Base-by-base conservation (phyloP, 306 rosid genomes). In the Vigna radiata region DNA sequence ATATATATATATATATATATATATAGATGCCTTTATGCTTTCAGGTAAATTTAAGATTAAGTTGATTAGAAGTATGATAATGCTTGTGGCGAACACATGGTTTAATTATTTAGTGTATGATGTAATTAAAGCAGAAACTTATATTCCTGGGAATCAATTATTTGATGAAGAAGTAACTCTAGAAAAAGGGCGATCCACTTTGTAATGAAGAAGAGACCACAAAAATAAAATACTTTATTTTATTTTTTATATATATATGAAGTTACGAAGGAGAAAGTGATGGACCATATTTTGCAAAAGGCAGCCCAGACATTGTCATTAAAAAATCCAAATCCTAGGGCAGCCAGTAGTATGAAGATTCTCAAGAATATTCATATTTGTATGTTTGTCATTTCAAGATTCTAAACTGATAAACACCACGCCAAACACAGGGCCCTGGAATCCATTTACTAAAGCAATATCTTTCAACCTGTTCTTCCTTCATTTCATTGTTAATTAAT, bases 361-460 rank as follows among this genome's bases (percentile, higher is more conserved):
- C 86, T 77, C 36, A 36, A 18, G 43, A 58, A 77, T 78, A 72
- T 72, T 72, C 86, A 82, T 72, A 19, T 77, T 65, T 72, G 75
- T 47, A 70, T 66, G 79, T 82, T 33, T 44, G 44, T 72, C 27
- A 47, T 82, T 77, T 59, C 70, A 66, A 82, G 79, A 82, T 82
- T 77, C 79, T 47, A 65, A 56, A 63, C 14, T 29, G 67, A 82
- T 82, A 77, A 72, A 64, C 82, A 66, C 72, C 75, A 77, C 33
- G 21, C 25, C 70, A 70, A 68, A 70, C 68, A 67, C 33, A 72
- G 55, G 82, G 82, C 21, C 72, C 76, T 39, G 21, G 62, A 66
- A 72, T 72, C 82, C 79, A 73, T 72, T 48, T 47, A 82, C 72
- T 58, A 82, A 77, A 77, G 76, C 76, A 71, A 37, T 33, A 81